Evolutionary conservation across 2,329 filamentous ascomycete genomes (phyloP), one percentile per base, ranked within the genome.

Genomic region (Emergomyces pasteurianus): DNA sequence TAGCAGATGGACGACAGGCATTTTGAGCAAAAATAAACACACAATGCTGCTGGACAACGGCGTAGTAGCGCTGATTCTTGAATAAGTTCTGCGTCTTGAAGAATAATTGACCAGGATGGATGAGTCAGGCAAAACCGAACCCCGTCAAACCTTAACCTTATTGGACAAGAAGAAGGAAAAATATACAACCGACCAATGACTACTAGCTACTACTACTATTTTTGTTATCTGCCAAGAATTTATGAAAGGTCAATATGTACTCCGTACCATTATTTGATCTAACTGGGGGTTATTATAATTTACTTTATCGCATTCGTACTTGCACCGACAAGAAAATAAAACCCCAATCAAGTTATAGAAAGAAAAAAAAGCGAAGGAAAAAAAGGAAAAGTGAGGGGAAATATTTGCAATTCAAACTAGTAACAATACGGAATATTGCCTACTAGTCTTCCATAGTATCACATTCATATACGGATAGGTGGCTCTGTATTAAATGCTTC

Each of bases 1-100:
- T 59, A 87, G 79, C 43, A 80, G 70, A 66, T 80, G 77, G 60
- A 80, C 78, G 34, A 73, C 78, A 43, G 78, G 75, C 77, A 79
- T 80, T 58, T 60, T 61, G 55, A 46, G 21, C 28, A 43, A 26
- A n/a, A 57, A 28, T 43, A 43, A 43, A 34, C 2, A 26, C 3
- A 26, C 53, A 28, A 38, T 40, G 7, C 34, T 28, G n/a, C 34
- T 46, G 34, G 9, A 31, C 10, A 46, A 12, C 23, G 53, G 36
- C 36, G 28, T 5, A 26, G 34, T 21, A 42, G 53, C 16, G 36
- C 23, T 42, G 38, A 28, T 42, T 56, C 8, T 38, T 42, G 36
- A 5, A 23, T 23, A 26, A 10, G 2, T 40, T 42, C 10, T 23
- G 3, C 9, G 23, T 26, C 10, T 3, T 23, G 43, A 23, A 47